phyloP scores from a whole-genome alignment of 2,329 filamentous ascomycete species.

The Fusarium nodosum region DNA sequence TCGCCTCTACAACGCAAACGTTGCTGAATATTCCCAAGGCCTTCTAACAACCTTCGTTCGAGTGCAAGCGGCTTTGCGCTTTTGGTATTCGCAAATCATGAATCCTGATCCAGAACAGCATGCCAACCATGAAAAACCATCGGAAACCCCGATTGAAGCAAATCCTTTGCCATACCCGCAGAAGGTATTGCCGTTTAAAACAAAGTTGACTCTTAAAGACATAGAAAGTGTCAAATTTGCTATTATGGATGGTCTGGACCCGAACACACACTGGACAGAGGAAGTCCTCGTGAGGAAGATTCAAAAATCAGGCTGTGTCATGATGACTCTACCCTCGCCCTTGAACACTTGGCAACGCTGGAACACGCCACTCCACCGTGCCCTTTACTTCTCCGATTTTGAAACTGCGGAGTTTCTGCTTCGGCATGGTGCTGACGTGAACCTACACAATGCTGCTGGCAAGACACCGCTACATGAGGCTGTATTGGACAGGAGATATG shows the following conservation, averaged over 20 bases:
- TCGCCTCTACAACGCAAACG: no score
- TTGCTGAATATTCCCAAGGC: no score
- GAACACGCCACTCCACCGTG: background rate
- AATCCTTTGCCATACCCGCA: background rate
- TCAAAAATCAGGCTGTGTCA: background rate
- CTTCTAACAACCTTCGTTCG: no score
- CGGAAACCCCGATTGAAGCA: accelerated
- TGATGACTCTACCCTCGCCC: accelerated
- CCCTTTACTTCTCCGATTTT: background rate
- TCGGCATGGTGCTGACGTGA: background rate
- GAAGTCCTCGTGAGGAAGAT: background rate
- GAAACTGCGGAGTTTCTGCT: background rate
- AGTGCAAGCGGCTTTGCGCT: no score
- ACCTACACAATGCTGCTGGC: background rate
- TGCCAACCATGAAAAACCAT: accelerated
- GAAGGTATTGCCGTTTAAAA: accelerated
- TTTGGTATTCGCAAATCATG: background rate
- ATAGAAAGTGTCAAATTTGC: background rate
- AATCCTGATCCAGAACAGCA: background rate
- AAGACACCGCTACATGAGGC: background rate
- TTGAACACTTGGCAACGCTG: background rate
- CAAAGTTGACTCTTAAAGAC: accelerated
- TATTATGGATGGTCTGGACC: background rate
- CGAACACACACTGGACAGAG: background rate
- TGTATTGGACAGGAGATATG: background rate